Evolutionary conservation across 2,329 filamentous ascomycete species (phyloP).

Genomic region (Alternaria arbusti): DNA sequence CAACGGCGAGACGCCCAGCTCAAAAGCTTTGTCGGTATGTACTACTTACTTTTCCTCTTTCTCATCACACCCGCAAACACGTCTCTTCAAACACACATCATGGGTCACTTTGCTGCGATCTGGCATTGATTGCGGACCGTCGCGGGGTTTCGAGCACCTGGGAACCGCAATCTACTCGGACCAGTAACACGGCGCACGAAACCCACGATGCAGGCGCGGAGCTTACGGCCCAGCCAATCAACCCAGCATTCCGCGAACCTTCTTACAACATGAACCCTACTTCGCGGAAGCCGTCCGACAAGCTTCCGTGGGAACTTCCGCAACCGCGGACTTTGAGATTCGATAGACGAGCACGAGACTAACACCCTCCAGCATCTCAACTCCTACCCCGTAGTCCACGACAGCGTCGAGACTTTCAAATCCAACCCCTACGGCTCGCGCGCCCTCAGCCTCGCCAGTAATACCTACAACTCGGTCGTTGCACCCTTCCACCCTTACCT

Average conservation of each 20-base stretch:
- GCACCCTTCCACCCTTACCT: conserved; percentile 81
- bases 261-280: not conserved
- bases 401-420: conserved; percentile 79
- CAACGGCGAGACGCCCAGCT: conserved; percentile 50
- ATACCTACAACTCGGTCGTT: conserved; percentile 77
- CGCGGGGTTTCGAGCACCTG: conserved; percentile 5
- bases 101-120: not conserved
- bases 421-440: conserved; percentile 82
- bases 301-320: not conserved
- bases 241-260: not conserved
- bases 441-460: conserved; percentile 76
- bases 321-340: not conserved
- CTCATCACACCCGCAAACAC: not conserved
- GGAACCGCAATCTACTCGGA: conserved; percentile 9
- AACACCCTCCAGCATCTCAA: conserved; percentile 71
- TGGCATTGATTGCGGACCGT: not conserved
- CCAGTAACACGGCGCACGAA: conserved; percentile 11
- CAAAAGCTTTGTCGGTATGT: conserved; percentile 50
- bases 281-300: not conserved
- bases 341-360: not conserved
- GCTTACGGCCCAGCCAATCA: conserved; percentile 15
- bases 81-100: not conserved
- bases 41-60: not conserved
- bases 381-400: conserved; percentile 82
- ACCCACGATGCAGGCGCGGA: conserved; percentile 16